Conservation (phyloP, 1,284 basidiomycete genomes). For the Anthracocystis panici-leucophaei region DNA sequence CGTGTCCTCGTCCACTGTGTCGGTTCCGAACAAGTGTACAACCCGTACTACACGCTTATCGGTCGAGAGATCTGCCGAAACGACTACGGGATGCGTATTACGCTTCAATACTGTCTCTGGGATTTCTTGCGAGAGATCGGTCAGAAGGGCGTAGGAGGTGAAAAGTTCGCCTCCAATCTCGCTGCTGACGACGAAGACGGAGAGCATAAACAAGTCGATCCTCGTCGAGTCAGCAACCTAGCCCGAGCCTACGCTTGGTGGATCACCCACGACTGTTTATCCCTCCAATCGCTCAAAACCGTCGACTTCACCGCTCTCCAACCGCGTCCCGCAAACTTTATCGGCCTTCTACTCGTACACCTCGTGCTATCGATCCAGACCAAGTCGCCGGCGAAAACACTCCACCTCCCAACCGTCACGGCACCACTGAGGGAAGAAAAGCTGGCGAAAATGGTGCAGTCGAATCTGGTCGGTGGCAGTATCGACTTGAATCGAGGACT, state of each 20-base stretch:
- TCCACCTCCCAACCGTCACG: slow-evolving; percentile 32
- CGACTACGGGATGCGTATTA: slow-evolving; percentile 81
- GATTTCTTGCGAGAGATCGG: slow-evolving; percentile 94
- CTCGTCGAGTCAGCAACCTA: slow-evolving; percentile 75
- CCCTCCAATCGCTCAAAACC: slow-evolving; percentile 77
- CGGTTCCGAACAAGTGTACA: slow-evolving; percentile 77
- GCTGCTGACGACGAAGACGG: slow-evolving; percentile 72
- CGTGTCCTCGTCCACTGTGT: slow-evolving; percentile 93
- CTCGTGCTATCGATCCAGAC: slow-evolving; percentile 54
- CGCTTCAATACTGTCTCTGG: slow-evolving; percentile 96
- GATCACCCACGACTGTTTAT: slow-evolving; percentile 79
- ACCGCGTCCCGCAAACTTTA: slow-evolving; percentile 35
- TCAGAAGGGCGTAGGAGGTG: slow-evolving; percentile 84
- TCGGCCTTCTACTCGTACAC: slow-evolving; percentile 58
- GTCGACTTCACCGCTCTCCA: slow-evolving; percentile 60
- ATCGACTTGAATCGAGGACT: slow-evolving; percentile 54
- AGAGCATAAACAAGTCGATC: slow-evolving; percentile 12
- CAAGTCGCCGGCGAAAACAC: slow-evolving; percentile 39
- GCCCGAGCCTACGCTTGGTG: slow-evolving; percentile 86
- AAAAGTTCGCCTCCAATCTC: slow-evolving; percentile 75
- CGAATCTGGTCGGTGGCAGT: slow-evolving; percentile 48
- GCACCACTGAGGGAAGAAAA: slow-evolving; percentile 7
- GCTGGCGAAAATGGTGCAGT: slow-evolving; percentile 29
- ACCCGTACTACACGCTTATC: slow-evolving; percentile 94
- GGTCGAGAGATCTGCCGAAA: slow-evolving; percentile 69